Conservation (phyloP, 495 filamentous ascomycete species). For the Astrothelium subdiscretum region DNA sequence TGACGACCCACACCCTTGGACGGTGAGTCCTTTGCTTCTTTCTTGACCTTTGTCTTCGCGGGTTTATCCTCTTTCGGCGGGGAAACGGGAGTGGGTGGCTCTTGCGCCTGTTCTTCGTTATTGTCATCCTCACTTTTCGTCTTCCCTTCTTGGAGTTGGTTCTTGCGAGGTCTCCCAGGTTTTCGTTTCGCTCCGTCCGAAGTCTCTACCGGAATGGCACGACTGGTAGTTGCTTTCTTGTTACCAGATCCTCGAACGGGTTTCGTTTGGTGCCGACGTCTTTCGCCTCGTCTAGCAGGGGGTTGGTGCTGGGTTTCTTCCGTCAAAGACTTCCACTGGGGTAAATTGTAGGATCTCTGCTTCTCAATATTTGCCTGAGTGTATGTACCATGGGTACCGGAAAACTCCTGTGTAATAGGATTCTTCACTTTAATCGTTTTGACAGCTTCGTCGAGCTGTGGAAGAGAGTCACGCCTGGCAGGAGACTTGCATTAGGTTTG, state of each 20-base stretch:
- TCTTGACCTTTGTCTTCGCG: constrained; percentile 11
- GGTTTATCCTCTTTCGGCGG: constrained; percentile 7
- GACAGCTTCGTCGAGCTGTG: constrained; percentile 67
- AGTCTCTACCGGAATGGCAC: not conserved
- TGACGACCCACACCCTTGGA: constrained; percentile 29
- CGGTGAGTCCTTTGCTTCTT: constrained; percentile 14
- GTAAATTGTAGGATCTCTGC: constrained; percentile 88
- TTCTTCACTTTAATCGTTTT: constrained; percentile 91
- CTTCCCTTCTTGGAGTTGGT: not conserved
- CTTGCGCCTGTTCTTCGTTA: constrained; percentile 1
- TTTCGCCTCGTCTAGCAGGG: constrained; percentile 83
- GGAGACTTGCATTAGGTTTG: not conserved
- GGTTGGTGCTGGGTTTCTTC: constrained; percentile 92
- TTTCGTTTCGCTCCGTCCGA: constrained; percentile 1
- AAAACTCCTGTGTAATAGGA: constrained; percentile 95
- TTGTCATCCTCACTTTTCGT: not conserved
- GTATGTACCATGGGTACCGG: constrained; percentile 84
- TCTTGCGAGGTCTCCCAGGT: constrained; percentile 17
- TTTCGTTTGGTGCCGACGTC: constrained; percentile 64
- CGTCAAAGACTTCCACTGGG: constrained; percentile 85
- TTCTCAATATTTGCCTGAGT: constrained; percentile 94
- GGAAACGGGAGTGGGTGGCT: constrained; percentile 14
- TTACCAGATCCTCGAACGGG: constrained; percentile 24
- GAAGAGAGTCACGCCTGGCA: constrained; percentile 56
- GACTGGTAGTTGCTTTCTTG: not conserved